Base-by-base conservation (phyloP, 2,329 filamentous ascomycete species). In the Paraconiothyrium brasiliense region DNA sequence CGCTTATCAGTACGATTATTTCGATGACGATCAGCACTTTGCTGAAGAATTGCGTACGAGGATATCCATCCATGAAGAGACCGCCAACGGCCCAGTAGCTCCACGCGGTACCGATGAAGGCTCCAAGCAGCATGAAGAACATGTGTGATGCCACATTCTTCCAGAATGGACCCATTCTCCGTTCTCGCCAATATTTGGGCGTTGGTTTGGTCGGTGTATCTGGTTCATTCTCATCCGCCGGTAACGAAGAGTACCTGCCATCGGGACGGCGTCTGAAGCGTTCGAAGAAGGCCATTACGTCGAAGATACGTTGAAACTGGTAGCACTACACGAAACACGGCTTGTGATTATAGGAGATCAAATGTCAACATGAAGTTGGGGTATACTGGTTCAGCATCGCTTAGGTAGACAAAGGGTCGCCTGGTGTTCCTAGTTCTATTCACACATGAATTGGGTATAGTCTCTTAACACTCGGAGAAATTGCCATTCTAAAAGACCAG, bases 231-330 rank as follows among this genome's bases (percentile, higher is more conserved):
- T 55, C 27, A 20, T 35, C 41, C 9, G n/a, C 10, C 9, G 22
- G 24, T 22, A 41, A 16, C 11, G 52, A 55, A 14, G 37, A 14
- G 10, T 47, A 52, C 10, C 34, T 32, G 20, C 49, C 49, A 39
- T 52, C n/a, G 3, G 34, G 49, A 39, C 49, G 14, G 39, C 51
- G 51, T 22, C 20, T 46, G 30, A 55, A 41, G 22, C 52, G 52
- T 35, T 55, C 37, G 27, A 55, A 16, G 22, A 54, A 54, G 22
- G 22, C 16, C 51, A 54, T 54, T 30, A 5, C 14, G 37, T 9
- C n/a, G 6, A 22, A 32, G 16, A n/a, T 4, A 41, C 39, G n/a
- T 16, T n/a, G 39, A 30, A 30, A 30, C 27, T 41, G 6, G 1
- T n/a, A 41, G n/a, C n/a, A 41, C n/a, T 41, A 41, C 1, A 41